Evolutionary conservation across 1,284 basidiomycete genomes (phyloP).

Genomic region (Leccinum angustisporum): DNA sequence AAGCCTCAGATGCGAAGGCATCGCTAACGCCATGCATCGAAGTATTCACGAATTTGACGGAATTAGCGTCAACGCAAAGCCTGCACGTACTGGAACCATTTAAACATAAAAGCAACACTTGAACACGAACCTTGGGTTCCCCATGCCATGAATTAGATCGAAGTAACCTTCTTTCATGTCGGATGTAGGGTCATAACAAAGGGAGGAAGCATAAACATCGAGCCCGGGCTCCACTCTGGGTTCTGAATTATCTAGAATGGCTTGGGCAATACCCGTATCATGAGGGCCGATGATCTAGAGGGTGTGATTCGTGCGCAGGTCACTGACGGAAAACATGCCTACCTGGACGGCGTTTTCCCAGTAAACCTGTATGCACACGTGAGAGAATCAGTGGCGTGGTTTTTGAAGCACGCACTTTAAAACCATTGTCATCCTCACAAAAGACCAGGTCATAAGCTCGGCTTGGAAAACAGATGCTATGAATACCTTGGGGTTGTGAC

Average conservation of each 20-base stretch:
- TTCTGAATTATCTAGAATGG: conserved; percentile 62
- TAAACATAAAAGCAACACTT: not conserved
- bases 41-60: conserved; percentile 71
- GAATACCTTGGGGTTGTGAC: conserved; percentile 79
- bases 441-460: conserved; percentile 3
- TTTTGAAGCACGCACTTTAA: conserved; percentile 53
- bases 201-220: conserved; percentile 33
- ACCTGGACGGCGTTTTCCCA: conserved; percentile 86
- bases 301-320: not conserved
- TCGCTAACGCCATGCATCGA: conserved; percentile 87
- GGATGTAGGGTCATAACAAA: conserved; percentile 57
- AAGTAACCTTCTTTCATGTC: conserved; percentile 65
- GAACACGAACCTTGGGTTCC: conserved; percentile 41
- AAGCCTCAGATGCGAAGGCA: conserved; percentile 55
- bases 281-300: conserved; percentile 77
- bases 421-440: conserved; percentile 77
- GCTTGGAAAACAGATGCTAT: not conserved
- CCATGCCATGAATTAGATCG: conserved; percentile 42
- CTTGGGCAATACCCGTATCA: conserved; percentile 68
- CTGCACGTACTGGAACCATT: conserved; percentile 11
- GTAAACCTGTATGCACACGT: conserved; percentile 55
- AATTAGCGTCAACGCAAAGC: conserved; percentile 1
- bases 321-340: conserved; percentile 6
- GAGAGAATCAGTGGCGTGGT: not conserved
- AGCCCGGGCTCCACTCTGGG: conserved; percentile 50